Evolutionary conservation across 768 basidiomycete species (phyloP).

Genomic region (Bullera alba): DNA sequence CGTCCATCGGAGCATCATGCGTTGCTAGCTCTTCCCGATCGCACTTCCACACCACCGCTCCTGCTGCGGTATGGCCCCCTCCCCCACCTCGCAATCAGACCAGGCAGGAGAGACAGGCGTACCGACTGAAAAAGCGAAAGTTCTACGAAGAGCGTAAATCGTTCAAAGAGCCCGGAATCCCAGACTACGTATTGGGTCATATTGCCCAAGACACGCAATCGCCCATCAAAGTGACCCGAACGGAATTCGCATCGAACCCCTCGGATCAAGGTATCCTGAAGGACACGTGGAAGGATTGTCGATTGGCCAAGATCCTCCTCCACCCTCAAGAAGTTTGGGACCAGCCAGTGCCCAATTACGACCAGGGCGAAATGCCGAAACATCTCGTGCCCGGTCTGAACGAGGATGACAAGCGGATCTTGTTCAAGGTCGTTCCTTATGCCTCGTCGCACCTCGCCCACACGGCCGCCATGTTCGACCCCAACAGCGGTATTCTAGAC

Average conservation of each 20-base stretch:
- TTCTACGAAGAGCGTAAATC: neutral
- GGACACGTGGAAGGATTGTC: neutral
- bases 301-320: neutral
- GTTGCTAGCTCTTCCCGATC: neutral
- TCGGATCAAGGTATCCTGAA: too few species aligned
- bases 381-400: constrained; percentile 23
- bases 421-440: constrained; percentile 64
- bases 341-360: constrained; percentile 23
- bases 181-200: neutral
- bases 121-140: neutral
- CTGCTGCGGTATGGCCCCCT: neutral
- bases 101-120: too few species aligned
- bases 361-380: constrained; percentile 15
- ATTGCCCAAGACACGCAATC: neutral
- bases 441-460: too few species aligned
- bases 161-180: neutral
- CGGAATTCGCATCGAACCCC: neutral
- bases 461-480: constrained; percentile 26
- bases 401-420: constrained; percentile 52
- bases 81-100: neutral
- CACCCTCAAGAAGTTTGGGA: constrained; percentile 1
- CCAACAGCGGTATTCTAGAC: neutral
- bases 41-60: neutral
- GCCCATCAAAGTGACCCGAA: neutral
- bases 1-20: neutral